Conservation (phyloP, 805 yeast species). For the Myxozyma sirexii region DNA sequence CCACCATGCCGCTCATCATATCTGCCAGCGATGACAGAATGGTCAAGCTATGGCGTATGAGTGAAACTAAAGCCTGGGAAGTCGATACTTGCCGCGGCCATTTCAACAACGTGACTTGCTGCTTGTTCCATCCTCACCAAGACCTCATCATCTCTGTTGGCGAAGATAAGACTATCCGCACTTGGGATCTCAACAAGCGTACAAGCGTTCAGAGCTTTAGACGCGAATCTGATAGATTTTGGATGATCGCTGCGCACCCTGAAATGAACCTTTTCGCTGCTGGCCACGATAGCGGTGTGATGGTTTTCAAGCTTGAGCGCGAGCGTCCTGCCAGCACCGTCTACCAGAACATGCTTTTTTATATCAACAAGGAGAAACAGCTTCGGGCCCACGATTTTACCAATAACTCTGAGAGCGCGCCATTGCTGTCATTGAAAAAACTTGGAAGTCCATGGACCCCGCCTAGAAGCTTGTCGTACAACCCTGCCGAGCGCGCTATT, state of each 20-base stretch:
- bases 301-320: slow-evolving; percentile 96
- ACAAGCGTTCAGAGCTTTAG: slow-evolving; percentile 92
- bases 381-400: slow-evolving; percentile 76
- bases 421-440: slow-evolving; percentile 80
- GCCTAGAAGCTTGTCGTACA: slow-evolving; percentile 81
- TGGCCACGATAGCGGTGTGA: slow-evolving; percentile 92
- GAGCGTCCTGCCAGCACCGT: slow-evolving; percentile 91
- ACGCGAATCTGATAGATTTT: slow-evolving; percentile 91
- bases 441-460: slow-evolving; percentile 86
- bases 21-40: slow-evolving; percentile 96
- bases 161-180: slow-evolving; percentile 93
- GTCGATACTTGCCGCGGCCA: slow-evolving; percentile 98
- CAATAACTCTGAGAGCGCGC: slow-evolving; percentile 65
- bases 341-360: slow-evolving; percentile 72
- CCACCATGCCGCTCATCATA: slow-evolving; percentile 89
- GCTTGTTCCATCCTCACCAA: slow-evolving; percentile 89
- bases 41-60: slow-evolving; percentile 96
- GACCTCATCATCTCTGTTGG: slow-evolving; percentile 90
- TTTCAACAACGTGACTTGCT: slow-evolving; percentile 87
- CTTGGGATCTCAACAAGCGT: slow-evolving; percentile 95
- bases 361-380: slow-evolving; percentile 81
- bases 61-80: slow-evolving; percentile 98
- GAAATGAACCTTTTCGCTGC: slow-evolving; percentile 90
- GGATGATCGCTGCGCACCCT: slow-evolving; percentile 91
- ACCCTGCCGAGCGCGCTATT: slow-evolving; percentile 87